Evolutionary conservation across 257 asterid genomes (phyloP), one percentile per base, ranked within the genome.

Genomic region (Przewalskia tangutica): DNA sequence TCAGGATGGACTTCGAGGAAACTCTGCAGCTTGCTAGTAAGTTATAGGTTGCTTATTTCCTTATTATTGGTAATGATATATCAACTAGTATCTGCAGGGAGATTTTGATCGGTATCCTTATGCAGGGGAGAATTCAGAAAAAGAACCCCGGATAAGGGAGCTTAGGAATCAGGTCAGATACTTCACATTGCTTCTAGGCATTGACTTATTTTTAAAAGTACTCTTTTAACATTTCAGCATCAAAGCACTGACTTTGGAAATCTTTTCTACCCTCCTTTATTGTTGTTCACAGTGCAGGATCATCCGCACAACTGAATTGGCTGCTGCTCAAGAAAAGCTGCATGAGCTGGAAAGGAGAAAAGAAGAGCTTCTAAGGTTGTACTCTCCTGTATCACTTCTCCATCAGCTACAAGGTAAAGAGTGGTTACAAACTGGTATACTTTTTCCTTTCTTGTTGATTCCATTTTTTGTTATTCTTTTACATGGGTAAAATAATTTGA

Each of bases 21-120:
- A 94, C 97, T 40, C 86, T 96, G 86, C 99, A 94, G 90, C 97
- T 96, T 85, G 95, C 97, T 34, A 90, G 99, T 96, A 88, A 91
- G 97, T 88, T 84, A n/a, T 84, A 44, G 59, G 23, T 59, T 75
- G 60, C 23, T 23, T 16, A 82, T 54, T 60, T 23, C 42, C 44
- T 82, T 48, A 38, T 46, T 20, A 5, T 11, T 7, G 46, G 16
- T 73, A 40, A 58, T 55, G 67, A 81, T 67, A 66, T 64, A 73
- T 83, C 84, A 70, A 16, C 70, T 73, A 82, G 75, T 16, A 42
- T 71, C 80, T 48, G 27, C 9, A 46, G 38, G 42, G 65, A 18
- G 51, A 23, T 6, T 40, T 23, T 20, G 34, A 17, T 36, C 8
- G 58, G 82, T 78, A 23, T 85, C 36, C 59, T 77, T 79, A 32